Conservation (phyloP, 2,329 filamentous ascomycete species). For the Coccinonectria pachysandricola region DNA sequence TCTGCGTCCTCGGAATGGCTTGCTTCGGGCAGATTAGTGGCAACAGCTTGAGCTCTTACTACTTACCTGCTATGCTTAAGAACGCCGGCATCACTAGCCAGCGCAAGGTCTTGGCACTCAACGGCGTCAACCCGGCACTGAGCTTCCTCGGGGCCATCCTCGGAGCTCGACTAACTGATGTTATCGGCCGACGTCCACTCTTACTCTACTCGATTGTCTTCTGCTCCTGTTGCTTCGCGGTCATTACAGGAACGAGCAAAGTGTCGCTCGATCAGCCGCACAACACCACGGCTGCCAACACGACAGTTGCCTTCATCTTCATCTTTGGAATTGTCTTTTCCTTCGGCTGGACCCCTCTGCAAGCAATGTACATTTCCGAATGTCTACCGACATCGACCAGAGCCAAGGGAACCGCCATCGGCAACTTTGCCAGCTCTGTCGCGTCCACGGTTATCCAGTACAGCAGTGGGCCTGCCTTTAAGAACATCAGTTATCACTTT, state of each 20-base stretch:
- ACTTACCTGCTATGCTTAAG: slow-evolving; percentile 37
- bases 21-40: slow-evolving; percentile 39
- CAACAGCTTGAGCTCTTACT: slow-evolving; percentile 36
- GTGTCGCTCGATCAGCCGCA: slow-evolving; percentile 12
- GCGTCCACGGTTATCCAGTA: slow-evolving; percentile 28
- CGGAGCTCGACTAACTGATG: slow-evolving; percentile 39
- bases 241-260: slow-evolving; percentile 26
- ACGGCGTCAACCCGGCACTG: slow-evolving; percentile 37
- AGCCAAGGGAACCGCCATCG: slow-evolving; percentile 46
- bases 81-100: slow-evolving; percentile 40
- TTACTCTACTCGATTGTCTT: slow-evolving; percentile 37
- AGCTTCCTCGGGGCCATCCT: slow-evolving; percentile 37
- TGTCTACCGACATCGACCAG: slow-evolving; percentile 43
- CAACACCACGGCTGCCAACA: slow-evolving; percentile 28
- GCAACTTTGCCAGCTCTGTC: slow-evolving; percentile 32
- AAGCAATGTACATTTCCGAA: slow-evolving; percentile 41
- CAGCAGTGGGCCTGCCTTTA: slow-evolving; percentile 35
- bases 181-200: slow-evolving; percentile 40
- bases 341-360: slow-evolving; percentile 26
- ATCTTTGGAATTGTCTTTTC: slow-evolving; percentile 29
- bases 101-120: slow-evolving; percentile 26
- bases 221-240: slow-evolving; percentile 37
- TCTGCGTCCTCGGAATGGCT: slow-evolving; percentile 31
- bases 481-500: slow-evolving; percentile 41
- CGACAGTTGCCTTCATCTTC: slow-evolving; percentile 35